Evolutionary conservation across 108 stramenopile species (phyloP).

Genomic region (Skeletonema marinoi): DNA sequence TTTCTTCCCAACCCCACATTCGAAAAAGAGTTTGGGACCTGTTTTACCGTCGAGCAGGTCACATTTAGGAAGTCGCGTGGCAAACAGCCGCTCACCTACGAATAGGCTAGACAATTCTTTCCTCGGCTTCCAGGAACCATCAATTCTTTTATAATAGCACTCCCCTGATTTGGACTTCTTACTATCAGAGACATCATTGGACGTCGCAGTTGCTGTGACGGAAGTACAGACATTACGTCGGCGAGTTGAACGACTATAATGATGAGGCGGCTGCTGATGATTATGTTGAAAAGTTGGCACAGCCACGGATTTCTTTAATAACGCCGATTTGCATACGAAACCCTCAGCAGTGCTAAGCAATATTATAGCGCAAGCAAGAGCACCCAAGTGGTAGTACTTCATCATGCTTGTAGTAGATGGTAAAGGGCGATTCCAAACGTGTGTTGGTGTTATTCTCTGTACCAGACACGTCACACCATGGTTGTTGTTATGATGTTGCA

Average conservation of each 20-base stretch:
- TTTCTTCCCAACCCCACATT: constrained; percentile 62
- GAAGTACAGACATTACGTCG: background rate
- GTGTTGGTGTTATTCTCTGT: no score
- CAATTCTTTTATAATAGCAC: constrained; percentile 40
- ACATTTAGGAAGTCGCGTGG: constrained; percentile 45
- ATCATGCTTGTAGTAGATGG: no score
- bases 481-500: no score
- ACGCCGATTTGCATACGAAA: background rate
- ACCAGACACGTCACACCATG: no score
- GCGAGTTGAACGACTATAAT: background rate
- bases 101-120: constrained; percentile 54
- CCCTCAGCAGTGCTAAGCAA: background rate
- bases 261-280: no score
- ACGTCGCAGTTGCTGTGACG: background rate
- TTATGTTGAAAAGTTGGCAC: background rate
- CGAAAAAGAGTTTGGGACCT: constrained; percentile 75
- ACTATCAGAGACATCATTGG: background rate
- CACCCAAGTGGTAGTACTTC: no score
- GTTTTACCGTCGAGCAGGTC: constrained; percentile 69
- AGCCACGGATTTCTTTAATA: background rate
- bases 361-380: background rate
- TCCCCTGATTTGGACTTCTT: background rate
- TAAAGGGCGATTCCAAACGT: no score
- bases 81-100: constrained; percentile 70
- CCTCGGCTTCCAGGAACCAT: constrained; percentile 60